phyloP scores from a whole-genome alignment of 495 filamentous ascomycete genomes.

The Penicillium simplicissimum region DNA sequence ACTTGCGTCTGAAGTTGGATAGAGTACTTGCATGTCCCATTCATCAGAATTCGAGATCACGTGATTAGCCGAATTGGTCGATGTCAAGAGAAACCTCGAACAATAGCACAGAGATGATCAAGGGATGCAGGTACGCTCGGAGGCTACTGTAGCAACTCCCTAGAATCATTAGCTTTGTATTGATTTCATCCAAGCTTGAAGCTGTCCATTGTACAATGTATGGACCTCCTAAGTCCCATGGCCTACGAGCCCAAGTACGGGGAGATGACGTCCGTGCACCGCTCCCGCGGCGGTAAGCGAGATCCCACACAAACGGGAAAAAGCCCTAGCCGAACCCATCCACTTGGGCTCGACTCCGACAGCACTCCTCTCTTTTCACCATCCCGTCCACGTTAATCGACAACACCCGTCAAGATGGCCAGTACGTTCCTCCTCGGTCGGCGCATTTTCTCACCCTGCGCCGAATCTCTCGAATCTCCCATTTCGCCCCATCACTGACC shows the following conservation, averaged over 20 bases:
- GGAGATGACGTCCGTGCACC: conserved; percentile 28
- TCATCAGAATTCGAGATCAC: not conserved
- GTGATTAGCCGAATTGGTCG: not conserved
- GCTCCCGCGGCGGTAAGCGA: conserved; percentile 42
- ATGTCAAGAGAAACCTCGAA: too few species aligned
- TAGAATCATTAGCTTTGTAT: too few species aligned
- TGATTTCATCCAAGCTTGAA: too few species aligned
- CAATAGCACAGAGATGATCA: too few species aligned
- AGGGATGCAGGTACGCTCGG: too few species aligned
- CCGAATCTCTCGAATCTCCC: not conserved
- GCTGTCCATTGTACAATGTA: too few species aligned
- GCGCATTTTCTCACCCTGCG: conserved; percentile 7
- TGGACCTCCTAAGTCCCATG: too few species aligned
- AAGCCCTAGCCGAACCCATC: conserved; percentile 44
- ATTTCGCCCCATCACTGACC: conserved; percentile 27
- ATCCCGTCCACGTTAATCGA: conserved; percentile 41
- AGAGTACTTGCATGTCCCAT: not conserved
- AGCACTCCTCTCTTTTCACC: conserved; percentile 28
- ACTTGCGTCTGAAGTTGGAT: too few species aligned
- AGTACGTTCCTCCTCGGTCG: conserved; percentile 41
- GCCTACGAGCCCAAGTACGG: not conserved
- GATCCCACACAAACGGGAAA: conserved; percentile 47
- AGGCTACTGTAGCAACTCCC: too few species aligned
- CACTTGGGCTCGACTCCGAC: conserved; percentile 30
- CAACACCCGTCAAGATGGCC: conserved; percentile 54